Conservation (phyloP, 78 protist genomes). For the slime mould (Dictyostelium discoideum) region DNA sequence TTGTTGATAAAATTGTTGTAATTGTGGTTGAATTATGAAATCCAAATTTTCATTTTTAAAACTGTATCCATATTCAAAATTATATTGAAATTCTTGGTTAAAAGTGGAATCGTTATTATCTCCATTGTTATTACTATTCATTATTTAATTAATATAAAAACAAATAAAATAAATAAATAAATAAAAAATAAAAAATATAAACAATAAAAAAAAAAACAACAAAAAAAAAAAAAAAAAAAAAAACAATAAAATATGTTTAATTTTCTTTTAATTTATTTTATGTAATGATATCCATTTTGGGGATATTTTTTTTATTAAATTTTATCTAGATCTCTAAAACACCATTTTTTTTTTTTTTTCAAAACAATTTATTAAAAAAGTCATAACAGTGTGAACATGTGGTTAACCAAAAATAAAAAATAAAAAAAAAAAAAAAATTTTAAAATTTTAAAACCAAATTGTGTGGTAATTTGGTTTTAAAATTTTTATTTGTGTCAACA, state of each 20-base stretch:
- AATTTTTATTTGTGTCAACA: no score
- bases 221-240: not conserved
- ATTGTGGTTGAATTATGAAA: not conserved
- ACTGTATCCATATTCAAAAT: not conserved
- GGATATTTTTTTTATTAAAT: not conserved
- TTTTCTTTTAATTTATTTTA: not conserved
- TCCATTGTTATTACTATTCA: not conserved
- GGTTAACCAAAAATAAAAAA: not conserved
- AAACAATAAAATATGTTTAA: not conserved
- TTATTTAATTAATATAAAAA: not conserved
- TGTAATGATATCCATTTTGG: not conserved
- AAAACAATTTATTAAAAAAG: not conserved
- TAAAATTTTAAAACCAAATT: no score
- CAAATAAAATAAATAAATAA: not conserved
- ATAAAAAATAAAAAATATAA: not conserved
- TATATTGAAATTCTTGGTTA: not conserved
- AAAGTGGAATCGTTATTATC: not conserved
- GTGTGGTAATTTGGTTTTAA: no score
- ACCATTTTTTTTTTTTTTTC: not conserved
- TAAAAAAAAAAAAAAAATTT: no score
- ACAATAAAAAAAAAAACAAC: not conserved
- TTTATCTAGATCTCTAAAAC: not conserved
- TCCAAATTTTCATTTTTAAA: not conserved
- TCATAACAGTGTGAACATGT: not conserved
- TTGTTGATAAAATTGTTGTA: slow-evolving; percentile 8